Conservation (phyloP, 1,284 basidiomycete genomes). For the Irpex sp. region DNA sequence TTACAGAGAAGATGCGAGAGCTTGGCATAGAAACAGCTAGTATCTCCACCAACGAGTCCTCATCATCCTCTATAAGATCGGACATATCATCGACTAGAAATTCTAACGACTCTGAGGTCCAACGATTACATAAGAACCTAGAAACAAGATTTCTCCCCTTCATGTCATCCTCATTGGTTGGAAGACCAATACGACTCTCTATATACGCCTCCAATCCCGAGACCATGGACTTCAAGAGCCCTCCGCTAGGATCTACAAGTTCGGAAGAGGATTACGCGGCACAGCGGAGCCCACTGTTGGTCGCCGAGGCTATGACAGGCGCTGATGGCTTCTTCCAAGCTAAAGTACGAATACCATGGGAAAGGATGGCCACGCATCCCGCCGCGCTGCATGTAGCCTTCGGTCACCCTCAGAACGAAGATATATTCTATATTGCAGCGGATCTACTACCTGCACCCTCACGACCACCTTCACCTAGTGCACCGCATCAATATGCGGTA, state of each 20-base stretch:
- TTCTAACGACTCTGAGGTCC: slow-evolving; percentile 28
- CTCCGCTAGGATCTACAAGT: slow-evolving; percentile 12
- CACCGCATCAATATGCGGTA: slow-evolving; percentile 16
- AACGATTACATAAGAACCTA: slow-evolving; percentile 66
- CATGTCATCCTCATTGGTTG: slow-evolving; percentile 66
- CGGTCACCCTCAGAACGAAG: slow-evolving; percentile 47
- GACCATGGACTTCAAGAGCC: slow-evolving; percentile 12
- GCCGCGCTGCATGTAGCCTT: slow-evolving; percentile 54
- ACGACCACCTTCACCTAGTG: slow-evolving; percentile 22
- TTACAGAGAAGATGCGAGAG: slow-evolving; percentile 43
- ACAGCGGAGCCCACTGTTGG: slow-evolving; percentile 42
- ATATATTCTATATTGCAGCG: slow-evolving; percentile 54
- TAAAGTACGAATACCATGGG: slow-evolving; percentile 63
- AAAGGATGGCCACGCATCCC: slow-evolving; percentile 61
- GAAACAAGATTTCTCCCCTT: slow-evolving; percentile 74
- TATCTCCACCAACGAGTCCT: slow-evolving; percentile 11
- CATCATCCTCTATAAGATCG: slow-evolving; percentile 10
- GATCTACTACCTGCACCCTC: slow-evolving; percentile 41
- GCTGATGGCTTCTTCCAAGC: slow-evolving; percentile 71
- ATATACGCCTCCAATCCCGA: slow-evolving; percentile 43
- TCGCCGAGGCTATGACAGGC: slow-evolving; percentile 50
- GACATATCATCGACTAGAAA: slow-evolving; percentile 17
- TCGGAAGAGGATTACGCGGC: slow-evolving; percentile 23
- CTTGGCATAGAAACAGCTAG: slow-evolving; percentile 24
- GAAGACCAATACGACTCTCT: slow-evolving; percentile 55